Evolutionary conservation across 371 early-diverging fungal genomes (phyloP).

Genomic region (Mucor piriformis): DNA sequence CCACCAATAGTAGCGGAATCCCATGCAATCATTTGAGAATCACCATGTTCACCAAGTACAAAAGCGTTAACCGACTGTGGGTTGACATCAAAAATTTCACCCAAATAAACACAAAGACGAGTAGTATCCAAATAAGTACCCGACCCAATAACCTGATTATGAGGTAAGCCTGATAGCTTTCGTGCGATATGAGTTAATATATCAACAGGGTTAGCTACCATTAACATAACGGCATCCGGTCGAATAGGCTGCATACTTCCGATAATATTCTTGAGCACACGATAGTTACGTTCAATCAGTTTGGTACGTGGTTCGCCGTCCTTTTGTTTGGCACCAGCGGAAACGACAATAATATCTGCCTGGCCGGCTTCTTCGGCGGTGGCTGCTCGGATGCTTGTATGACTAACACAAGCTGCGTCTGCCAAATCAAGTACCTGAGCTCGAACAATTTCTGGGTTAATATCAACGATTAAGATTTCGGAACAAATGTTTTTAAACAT

Average conservation of each 20-base stretch:
- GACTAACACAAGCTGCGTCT: slow-evolving; percentile 74
- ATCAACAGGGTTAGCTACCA: slow-evolving; percentile 87
- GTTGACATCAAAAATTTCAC: slow-evolving; percentile 62
- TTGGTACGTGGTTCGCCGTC: slow-evolving; percentile 76
- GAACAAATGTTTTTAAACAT: slow-evolving; percentile 71
- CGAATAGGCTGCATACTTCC: slow-evolving; percentile 78
- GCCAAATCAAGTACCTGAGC: slow-evolving; percentile 82
- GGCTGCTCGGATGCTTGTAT: slow-evolving; percentile 63
- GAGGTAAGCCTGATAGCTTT: slow-evolving; percentile 76
- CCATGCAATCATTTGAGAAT: slow-evolving; percentile 86
- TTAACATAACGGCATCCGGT: slow-evolving; percentile 65
- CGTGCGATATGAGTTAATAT: slow-evolving; percentile 83
- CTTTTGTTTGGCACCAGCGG: slow-evolving; percentile 88
- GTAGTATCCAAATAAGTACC: slow-evolving; percentile 86
- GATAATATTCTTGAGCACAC: slow-evolving; percentile 72
- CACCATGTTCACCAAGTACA: slow-evolving; percentile 89
- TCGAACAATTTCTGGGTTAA: slow-evolving; percentile 58
- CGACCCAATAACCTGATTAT: slow-evolving; percentile 81
- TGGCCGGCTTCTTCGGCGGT: slow-evolving; percentile 77
- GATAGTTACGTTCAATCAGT: slow-evolving; percentile 81
- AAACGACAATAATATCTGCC: slow-evolving; percentile 82
- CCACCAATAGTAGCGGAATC: slow-evolving; percentile 76
- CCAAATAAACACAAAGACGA: slow-evolving; percentile 70
- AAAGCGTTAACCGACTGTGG: slow-evolving; percentile 80
- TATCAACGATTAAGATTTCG: slow-evolving; percentile 77